These are phyloP conservation scores for Begonia masoniana DNA, from an alignment of 306 rosid genomes.

Conservation along the genomic window DNA sequence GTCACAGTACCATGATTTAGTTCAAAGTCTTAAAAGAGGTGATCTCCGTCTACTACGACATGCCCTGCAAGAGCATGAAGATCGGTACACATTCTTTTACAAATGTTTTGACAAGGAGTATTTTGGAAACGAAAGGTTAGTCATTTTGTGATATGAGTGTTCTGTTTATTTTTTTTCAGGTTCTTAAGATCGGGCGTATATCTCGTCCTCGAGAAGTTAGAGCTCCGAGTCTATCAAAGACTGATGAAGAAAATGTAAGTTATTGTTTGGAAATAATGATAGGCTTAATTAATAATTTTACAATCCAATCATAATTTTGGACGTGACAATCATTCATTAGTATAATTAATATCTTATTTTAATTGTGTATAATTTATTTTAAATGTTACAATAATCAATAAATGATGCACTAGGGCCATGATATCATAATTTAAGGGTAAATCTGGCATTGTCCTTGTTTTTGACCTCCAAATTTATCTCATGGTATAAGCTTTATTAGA, in stretches of 20 bases:
- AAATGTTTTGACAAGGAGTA: neutral
- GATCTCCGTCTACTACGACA: conserved; percentile 80
- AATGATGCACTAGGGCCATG: no score
- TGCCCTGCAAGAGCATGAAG: conserved; percentile 84
- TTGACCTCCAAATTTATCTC: no score
- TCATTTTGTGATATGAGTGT: neutral
- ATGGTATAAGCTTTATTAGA: no score
- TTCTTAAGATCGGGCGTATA: conserved; percentile 94
- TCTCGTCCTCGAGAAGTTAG: conserved; percentile 93
- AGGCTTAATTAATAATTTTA: no score
- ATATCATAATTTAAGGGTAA: no score
- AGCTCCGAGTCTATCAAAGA: conserved; percentile 95
- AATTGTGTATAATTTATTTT: no score
- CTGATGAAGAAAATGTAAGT: conserved; percentile 84
- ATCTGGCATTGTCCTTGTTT: no score
- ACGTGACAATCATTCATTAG: no score
- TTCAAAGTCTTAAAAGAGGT: conserved; percentile 74
- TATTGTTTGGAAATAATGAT: neutral
- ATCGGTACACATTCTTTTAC: conserved; percentile 28
- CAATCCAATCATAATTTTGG: no score
- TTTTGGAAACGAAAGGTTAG: conserved; percentile 1
- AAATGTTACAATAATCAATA: no score
- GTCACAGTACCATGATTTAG: conserved; percentile 61
- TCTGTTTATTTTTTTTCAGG: conserved; percentile 24
- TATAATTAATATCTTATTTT: no score